Percentiles rank a stretch among this genome's conserved stretches.
Conservation (phyloP, 2,329 filamentous ascomycete genomes). For the Trichophyton mentagrophytes region DNA sequence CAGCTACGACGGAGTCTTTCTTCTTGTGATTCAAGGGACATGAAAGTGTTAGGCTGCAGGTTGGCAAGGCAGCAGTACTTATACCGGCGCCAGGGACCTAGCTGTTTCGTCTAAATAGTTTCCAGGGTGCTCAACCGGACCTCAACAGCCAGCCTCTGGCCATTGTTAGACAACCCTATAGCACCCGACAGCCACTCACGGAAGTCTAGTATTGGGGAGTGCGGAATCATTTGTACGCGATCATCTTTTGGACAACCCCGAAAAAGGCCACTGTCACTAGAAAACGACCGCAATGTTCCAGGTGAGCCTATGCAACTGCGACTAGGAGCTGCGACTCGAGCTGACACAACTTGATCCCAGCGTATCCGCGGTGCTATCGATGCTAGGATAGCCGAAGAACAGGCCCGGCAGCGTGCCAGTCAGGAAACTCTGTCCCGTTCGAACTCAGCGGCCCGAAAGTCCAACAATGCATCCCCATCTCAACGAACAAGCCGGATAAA, state of each 20-base stretch:
- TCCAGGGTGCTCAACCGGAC: neutral
- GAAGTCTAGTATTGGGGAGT: no score
- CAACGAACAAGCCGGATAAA: conserved; percentile 20
- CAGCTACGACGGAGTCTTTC: no score
- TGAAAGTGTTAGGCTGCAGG: no score
- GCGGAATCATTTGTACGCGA: neutral
- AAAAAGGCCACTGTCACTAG: neutral
- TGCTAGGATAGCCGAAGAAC: conserved; percentile 79
- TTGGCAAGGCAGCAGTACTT: no score
- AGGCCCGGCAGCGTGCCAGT: conserved; percentile 57
- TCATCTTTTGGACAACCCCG: neutral
- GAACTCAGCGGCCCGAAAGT: conserved; percentile 23
- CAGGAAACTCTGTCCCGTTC: conserved; percentile 34
- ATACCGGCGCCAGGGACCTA: neutral
- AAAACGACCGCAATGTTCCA: conserved; percentile 2
- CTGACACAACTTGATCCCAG: conserved; percentile 32
- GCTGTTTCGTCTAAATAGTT: neutral
- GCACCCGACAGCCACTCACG: neutral
- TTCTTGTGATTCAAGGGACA: no score
- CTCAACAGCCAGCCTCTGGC: neutral
- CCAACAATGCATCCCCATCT: conserved; percentile 13
- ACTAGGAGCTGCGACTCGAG: neutral
- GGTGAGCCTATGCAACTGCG: neutral
- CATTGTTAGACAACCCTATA: neutral
- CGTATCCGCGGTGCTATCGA: conserved; percentile 76